Conservation (phyloP, 2,329 filamentous ascomycete genomes). For the Curvularia sp. region DNA sequence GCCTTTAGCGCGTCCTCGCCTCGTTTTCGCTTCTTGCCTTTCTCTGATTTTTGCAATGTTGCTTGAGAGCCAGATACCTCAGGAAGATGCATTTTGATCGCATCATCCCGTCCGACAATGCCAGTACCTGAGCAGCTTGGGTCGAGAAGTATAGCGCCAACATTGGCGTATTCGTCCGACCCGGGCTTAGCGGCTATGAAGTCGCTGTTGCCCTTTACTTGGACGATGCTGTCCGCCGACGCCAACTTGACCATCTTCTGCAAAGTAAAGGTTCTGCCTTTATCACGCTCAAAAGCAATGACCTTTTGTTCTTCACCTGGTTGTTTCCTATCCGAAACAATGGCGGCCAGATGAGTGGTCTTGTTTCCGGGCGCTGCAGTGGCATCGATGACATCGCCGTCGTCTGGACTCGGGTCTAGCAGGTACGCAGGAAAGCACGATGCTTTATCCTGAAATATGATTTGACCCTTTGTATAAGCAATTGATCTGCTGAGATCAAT, state of each 20-base stretch:
- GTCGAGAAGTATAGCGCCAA: conserved; percentile 85
- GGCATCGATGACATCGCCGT: conserved; percentile 85
- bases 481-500: conserved; percentile 74
- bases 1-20: conserved; percentile 16
- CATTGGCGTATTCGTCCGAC: conserved; percentile 67
- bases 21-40: conserved; percentile 47
- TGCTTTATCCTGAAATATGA: conserved; percentile 95
- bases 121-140: conserved; percentile 96
- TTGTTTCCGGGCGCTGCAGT: conserved; percentile 98
- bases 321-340: conserved; percentile 61
- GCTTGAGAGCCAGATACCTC: conserved; percentile 26
- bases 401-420: conserved; percentile 69
- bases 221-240: conserved; percentile 71
- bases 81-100: conserved; percentile 66
- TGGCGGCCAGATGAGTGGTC: conserved; percentile 88
- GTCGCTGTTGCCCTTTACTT: conserved; percentile 76
- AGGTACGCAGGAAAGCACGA: conserved; percentile 96
- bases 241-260: conserved; percentile 84
- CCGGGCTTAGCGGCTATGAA: conserved; percentile 78
- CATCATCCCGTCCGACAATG: conserved; percentile 89
- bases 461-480: conserved; percentile 76
- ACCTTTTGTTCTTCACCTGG: conserved; percentile 58
- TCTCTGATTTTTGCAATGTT: conserved; percentile 25
- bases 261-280: conserved; percentile 73
- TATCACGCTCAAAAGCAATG: conserved; percentile 81